Evolutionary conservation across 2,329 filamentous ascomycete species (phyloP).

Genomic region (Neonectria neomacrospora): DNA sequence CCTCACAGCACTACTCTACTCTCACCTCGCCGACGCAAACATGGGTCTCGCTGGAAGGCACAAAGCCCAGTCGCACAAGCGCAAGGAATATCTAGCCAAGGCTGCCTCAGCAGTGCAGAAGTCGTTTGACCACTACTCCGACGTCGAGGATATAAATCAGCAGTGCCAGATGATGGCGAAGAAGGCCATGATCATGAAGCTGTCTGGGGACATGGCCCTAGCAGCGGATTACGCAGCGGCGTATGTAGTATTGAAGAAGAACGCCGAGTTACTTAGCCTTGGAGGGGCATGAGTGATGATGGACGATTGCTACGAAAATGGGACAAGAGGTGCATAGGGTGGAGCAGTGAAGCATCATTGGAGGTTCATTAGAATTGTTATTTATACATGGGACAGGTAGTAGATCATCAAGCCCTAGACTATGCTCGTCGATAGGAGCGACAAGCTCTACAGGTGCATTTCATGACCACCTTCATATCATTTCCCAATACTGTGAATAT

Average conservation of each 20-base stretch:
- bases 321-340: neutral
- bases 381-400: constrained; percentile 29
- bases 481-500: neutral
- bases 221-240: constrained; percentile 75
- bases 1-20: constrained; percentile 74
- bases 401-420: constrained; percentile 1
- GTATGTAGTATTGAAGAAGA: constrained; percentile 68
- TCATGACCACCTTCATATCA: constrained; percentile 7
- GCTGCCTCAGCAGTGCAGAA: constrained; percentile 71
- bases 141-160: constrained; percentile 71
- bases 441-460: constrained; percentile 20
- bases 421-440: constrained; percentile 10
- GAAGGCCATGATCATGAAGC: constrained; percentile 80
- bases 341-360: constrained; percentile 4
- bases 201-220: constrained; percentile 70
- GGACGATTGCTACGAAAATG: constrained; percentile 1
- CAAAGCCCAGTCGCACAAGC: constrained; percentile 54
- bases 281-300: constrained; percentile 29
- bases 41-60: constrained; percentile 78
- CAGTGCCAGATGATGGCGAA: constrained; percentile 85
- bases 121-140: constrained; percentile 72
- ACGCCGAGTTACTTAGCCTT: constrained; percentile 46
- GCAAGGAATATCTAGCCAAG: constrained; percentile 67
- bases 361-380: constrained; percentile 24
- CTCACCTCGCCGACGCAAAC: constrained; percentile 77